Evolutionary conservation across 2,329 filamentous ascomycete species (phyloP), one percentile per base, ranked within the genome.

Genomic region (Karstenula rhodostoma): DNA sequence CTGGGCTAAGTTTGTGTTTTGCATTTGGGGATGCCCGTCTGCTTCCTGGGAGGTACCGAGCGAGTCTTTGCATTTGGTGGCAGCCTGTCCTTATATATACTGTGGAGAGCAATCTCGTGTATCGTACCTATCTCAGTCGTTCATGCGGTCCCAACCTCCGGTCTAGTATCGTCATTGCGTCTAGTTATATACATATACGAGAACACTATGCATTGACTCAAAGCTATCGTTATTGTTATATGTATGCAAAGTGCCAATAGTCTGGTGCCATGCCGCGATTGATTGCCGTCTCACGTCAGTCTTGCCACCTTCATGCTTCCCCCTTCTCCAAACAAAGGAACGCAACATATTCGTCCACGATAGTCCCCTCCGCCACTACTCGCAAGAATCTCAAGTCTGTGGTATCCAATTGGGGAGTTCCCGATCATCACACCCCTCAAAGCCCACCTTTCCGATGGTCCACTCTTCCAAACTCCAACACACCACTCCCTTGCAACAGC

Each of bases 1-100:
- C 1, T 55, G 52, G 52, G 52, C 40, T 44, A 46, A 46, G 52
- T 46, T 46, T 35, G 52, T 55, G 51, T 23, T 47, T 55, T 47
- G 52, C 52, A 55, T 55, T 55, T 47, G 52, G 52, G 52, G 29
- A 37, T 25, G 52, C 42, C 29, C 47, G 52, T 55, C 42, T 55
- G 44, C 25, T 40, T 52, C 27, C 33, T 19, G 17, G 22, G 13
- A 15, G 17, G 17, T 7, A n/a, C 8, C 15, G 17, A 17, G 35
- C 33, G 5, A 35, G 13, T 35, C 27, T 44, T 44, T 54, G 51
- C 51, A 54, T 54, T 44, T 44, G 51, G 27, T 17, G 52, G 29
- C 37, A 46, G 42, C 52, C 42, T 46, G 29, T 55, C 52, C 22
- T 55, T 25, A 22, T 13, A 17, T n/a, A 23, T 29, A 17, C 15